A percentile compares a stretch with the other conserved stretches of the same genome.
These are phyloP conservation scores for Solanum chilense DNA, from an alignment of 257 asterid species.

Conservation along the genomic window DNA sequence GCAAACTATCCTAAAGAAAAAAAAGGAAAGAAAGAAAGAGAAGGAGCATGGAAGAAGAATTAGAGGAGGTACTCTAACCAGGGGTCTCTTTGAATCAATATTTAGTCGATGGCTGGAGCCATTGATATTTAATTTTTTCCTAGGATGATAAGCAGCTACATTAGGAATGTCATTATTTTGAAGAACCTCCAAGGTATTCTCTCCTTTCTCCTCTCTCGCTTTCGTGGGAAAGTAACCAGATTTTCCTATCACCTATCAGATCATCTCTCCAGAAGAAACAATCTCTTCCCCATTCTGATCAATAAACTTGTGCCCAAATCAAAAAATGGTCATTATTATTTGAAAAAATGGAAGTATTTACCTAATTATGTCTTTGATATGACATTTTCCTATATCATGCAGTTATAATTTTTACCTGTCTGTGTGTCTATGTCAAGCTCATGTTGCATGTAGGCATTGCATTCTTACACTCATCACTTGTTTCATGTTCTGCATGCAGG, in stretches of 20 bases:
- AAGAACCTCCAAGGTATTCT: background rate
- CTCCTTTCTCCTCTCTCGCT: background rate
- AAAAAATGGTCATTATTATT: background rate
- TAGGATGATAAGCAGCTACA: background rate
- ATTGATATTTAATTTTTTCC: background rate
- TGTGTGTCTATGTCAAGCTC: background rate
- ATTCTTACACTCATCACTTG: background rate
- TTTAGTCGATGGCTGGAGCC: background rate
- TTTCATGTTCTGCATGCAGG: constrained; percentile 35
- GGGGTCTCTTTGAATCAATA: background rate
- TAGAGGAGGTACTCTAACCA: background rate
- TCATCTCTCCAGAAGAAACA: background rate
- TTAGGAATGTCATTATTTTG: background rate
- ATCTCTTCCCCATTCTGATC: background rate
- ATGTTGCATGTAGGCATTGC: background rate
- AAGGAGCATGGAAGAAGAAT: background rate
- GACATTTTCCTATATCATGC: background rate
- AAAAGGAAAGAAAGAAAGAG: background rate
- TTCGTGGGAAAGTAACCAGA: background rate
- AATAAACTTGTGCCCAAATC: background rate
- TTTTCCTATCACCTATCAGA: background rate
- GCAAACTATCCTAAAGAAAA: background rate
- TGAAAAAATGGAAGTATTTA: background rate
- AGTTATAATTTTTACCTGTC: background rate
- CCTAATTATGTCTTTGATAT: background rate